Evolutionary conservation across 441 rosid species (phyloP), one percentile per base, ranked within the genome.

Genomic region (Pelargonium australe): DNA sequence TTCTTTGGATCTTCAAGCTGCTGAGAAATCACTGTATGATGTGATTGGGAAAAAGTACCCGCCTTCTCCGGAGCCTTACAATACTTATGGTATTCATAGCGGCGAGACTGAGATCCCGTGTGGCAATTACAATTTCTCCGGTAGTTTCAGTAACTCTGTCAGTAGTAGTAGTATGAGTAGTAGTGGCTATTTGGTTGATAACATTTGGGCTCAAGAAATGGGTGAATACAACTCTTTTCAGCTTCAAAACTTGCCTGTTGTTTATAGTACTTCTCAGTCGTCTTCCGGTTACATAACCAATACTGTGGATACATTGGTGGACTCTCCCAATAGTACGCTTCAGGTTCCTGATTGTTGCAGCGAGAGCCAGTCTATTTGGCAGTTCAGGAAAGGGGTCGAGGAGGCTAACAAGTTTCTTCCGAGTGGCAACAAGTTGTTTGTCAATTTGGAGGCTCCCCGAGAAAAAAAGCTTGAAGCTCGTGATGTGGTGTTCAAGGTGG

Each of bases 41-140:
- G 86, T 80, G 23, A 80, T 88, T 9, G 93, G 89, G 61, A 79
- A 84, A 75, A 83, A 80, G 65, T 86, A 87, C 65, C 93, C 86
- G 57, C 90, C 90, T 64, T 83, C 92, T 40, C 89, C 89, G 0
- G 85, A 80, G n/a, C 77, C 47, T 0, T 72, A 14, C 34, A 58
- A 57, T 6, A n/a, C 51, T 66, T 75, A 45, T 65, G 6, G 37
- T 61, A 60, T 70, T n/a, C 62, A 43, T 53, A 73, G 63, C 45
- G 68, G 63, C 43, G 77, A 73, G 31, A 1, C 31, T 25, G 31
- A 25, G 4, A 65, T 13, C 13, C 74, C 62, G 2, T 77, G 75
- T 69, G 81, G 3, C 31, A 25, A 25, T 25, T 25, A 72, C 19
- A 71, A 74, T 13, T 75, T 75, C 16, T 64, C 75, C 5, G 77